phyloP scores from a whole-genome alignment of 2,329 filamentous ascomycete genomes.

The Cadophora luteo-olivacea region DNA sequence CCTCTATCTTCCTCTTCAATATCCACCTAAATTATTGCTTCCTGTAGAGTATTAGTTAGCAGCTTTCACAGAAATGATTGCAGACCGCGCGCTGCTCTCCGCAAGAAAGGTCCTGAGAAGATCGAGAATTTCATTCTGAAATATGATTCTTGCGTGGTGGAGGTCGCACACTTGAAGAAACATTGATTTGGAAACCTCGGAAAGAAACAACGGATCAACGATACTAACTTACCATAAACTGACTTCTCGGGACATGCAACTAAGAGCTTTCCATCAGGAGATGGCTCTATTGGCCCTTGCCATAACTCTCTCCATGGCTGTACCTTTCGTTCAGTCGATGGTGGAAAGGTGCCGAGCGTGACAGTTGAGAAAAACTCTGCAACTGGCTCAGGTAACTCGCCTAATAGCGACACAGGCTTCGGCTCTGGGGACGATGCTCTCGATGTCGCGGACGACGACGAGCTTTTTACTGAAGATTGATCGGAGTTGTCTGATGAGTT shows the following conservation, averaged over 20 bases:
- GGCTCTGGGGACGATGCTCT: background rate
- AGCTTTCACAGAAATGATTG: background rate
- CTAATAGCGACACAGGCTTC: background rate
- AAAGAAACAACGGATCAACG: background rate
- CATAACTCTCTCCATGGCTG: constrained; percentile 3
- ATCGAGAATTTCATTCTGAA: background rate
- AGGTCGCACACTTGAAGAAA: background rate
- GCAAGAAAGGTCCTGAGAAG: background rate
- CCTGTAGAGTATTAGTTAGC: background rate
- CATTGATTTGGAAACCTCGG: background rate
- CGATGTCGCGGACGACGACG: background rate
- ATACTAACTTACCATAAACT: background rate
- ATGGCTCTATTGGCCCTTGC: constrained; percentile 5
- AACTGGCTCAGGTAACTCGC: constrained; percentile 2
- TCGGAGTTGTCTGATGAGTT: background rate
- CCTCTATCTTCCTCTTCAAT: background rate
- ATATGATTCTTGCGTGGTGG: background rate
- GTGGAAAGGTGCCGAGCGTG: background rate
- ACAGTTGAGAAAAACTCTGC: background rate
- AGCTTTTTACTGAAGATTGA: background rate
- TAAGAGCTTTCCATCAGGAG: constrained; percentile 1
- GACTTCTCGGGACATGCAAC: constrained; percentile 11
- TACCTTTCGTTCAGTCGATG: constrained; percentile 2
- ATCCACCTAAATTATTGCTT: background rate
- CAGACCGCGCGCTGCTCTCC: too few relatives aligned